Evolutionary conservation across 768 basidiomycete species (phyloP).

Genomic region (Chalciporus sphaerocephalus): DNA sequence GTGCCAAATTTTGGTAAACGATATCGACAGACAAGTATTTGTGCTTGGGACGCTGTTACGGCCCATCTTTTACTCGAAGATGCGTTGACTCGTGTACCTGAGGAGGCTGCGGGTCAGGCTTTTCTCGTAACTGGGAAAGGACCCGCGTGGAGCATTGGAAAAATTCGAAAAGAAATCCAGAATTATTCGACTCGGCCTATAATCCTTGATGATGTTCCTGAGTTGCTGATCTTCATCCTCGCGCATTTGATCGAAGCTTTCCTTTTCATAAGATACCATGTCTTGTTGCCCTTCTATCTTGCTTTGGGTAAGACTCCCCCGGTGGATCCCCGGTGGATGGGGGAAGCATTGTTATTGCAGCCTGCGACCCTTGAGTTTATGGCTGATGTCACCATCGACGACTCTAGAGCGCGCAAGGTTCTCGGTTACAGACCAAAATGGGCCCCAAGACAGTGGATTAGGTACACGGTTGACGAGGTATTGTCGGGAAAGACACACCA

Average conservation of each 20-base stretch:
- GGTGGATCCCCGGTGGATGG: conserved; percentile 31
- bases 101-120: conserved; percentile 29
- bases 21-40: conserved; percentile 30
- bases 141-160: conserved; percentile 28
- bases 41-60: conserved; percentile 36
- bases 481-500: conserved; percentile 24
- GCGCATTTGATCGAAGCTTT: conserved; percentile 32
- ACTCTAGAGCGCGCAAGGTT: conserved; percentile 32
- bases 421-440: conserved; percentile 33
- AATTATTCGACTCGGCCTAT: conserved; percentile 29
- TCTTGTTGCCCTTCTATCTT: conserved; percentile 20
- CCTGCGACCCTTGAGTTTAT: conserved; percentile 32
- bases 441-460: conserved; percentile 30
- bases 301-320: conserved; percentile 16
- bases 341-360: conserved; percentile 30
- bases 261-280: conserved; percentile 30
- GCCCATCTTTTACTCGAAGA: conserved; percentile 33
- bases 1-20: conserved; percentile 31
- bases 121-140: conserved; percentile 35
- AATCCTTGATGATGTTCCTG: conserved; percentile 26
- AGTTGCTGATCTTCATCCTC: conserved; percentile 28
- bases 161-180: conserved; percentile 31
- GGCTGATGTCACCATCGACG: conserved; percentile 30
- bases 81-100: conserved; percentile 23
- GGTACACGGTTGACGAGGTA: conserved; percentile 33